Evolutionary conservation across 495 filamentous ascomycete species (phyloP), one percentile per base, ranked within the genome.

Genomic region (Xylaria cubensis): DNA sequence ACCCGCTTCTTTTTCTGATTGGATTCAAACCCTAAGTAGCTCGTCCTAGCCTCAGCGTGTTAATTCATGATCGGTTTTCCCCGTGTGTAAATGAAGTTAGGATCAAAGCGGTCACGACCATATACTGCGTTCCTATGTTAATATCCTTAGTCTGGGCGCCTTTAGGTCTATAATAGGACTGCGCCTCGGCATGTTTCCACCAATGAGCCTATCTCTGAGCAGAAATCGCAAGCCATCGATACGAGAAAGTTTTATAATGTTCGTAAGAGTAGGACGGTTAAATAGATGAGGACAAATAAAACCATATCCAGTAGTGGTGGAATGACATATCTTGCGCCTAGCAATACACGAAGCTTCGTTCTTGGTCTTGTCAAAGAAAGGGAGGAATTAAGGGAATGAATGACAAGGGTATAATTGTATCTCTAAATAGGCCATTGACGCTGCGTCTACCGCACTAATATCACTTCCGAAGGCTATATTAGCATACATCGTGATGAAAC

Each of bases 341-440:
- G 21, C 21, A 32, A n/a, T 5, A 21, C 32, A 10, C 9, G 21
- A 17, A 4, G n/a, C 15, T 58, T 34, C 55, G 21, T n/a, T 53
- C 50, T 29, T 17, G 2, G 19, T 29, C 12, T 56, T 24, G 51
- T 29, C 51, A 15, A 3, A 56, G 24, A 61, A 9, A 61, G 17
- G 1, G 0, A 1, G 34, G 39, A 34, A 61, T 39, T 61, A 39
- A 29, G 34, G 56, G 19, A 34, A 61, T 39, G 19, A 34, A 61
- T 39, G 17, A 12, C 17, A 61, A n/a, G 58, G 58, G 34, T 61
- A 61, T 61, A 21, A 61, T 39, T 61, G 17, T 61, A 61, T 39
- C 58, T 39, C 9, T n/a, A 61, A 61, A 21, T 21, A 10, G 53
- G 26, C 32, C 34, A 61, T 7, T 34, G 10, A 19, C 29, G 19